A percentile compares a stretch with the other conserved stretches of the same genome.
phyloP scores from a whole-genome alignment of 345 rosid genomes.

The Acer negundo region DNA sequence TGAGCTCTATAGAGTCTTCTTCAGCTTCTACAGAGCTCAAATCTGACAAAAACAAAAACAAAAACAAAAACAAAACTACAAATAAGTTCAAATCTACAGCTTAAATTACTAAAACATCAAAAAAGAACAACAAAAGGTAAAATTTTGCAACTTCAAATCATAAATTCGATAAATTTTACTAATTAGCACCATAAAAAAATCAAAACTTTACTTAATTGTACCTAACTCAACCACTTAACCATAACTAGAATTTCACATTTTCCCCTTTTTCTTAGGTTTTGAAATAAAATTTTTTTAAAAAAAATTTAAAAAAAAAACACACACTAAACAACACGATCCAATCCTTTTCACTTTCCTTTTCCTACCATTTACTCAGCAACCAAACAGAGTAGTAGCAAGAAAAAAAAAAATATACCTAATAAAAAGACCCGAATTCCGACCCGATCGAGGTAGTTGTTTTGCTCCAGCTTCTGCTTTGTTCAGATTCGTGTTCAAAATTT shows the following conservation, averaged over 20 bases:
- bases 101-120: not conserved
- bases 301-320: not conserved
- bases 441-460: constrained; percentile 6
- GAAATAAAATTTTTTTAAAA: no score
- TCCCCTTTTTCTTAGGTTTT: not conserved
- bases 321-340: not conserved
- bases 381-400: constrained; percentile 18
- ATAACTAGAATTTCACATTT: constrained; percentile 6
- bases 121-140: not conserved
- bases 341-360: not conserved
- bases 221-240: constrained; percentile 3
- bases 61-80: not conserved
- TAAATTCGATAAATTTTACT: not conserved
- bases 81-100: not conserved
- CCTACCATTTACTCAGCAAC: constrained; percentile 18
- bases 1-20: constrained; percentile 28
- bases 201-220: not conserved
- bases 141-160: not conserved
- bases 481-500: constrained; percentile 3
- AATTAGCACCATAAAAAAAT: not conserved
- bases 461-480: not conserved
- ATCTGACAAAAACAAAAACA: constrained; percentile 32
- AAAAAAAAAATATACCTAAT: constrained; percentile 2
- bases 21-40: constrained; percentile 40
- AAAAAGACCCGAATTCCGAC: constrained; percentile 11